phyloP scores from a whole-genome alignment of 768 basidiomycete genomes.

The Tylopilus vinaceipallidus region DNA sequence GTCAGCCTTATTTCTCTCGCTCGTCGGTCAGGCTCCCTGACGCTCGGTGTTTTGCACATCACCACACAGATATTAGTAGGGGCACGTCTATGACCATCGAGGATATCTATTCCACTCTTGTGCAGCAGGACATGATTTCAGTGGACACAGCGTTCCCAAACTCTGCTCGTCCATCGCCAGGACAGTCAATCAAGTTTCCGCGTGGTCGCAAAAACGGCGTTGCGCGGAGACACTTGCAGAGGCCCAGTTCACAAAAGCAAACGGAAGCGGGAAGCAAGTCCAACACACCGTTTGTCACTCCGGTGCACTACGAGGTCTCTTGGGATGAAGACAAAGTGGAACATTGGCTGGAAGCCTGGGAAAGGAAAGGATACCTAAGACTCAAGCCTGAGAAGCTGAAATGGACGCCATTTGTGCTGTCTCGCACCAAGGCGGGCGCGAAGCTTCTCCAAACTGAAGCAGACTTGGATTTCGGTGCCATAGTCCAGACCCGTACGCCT shows the following conservation, averaged over 20 bases:
- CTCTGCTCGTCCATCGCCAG: conserved; percentile 62
- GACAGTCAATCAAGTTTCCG: conserved; percentile 72
- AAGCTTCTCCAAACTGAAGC: conserved; percentile 25
- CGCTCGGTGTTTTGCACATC: conserved; percentile 20
- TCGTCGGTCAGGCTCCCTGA: conserved; percentile 13
- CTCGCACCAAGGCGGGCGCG: conserved; percentile 38
- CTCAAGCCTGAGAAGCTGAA: conserved; percentile 83
- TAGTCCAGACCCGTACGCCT: conserved; percentile 7
- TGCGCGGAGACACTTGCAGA: conserved; percentile 62
- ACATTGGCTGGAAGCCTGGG: conserved; percentile 66
- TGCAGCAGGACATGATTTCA: conserved; percentile 72
- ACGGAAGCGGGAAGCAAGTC: conserved; percentile 32
- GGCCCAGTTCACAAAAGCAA: conserved; percentile 46
- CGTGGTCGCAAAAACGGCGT: conserved; percentile 67
- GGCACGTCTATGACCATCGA: conserved; percentile 90
- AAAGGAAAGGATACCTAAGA: conserved; percentile 72
- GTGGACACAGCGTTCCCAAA: conserved; percentile 47
- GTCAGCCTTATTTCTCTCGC: conserved; percentile 40
- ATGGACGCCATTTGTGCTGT: conserved; percentile 90
- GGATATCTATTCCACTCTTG: conserved; percentile 77
- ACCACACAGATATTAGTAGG: conserved; percentile 66
- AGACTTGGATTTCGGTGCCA: conserved; percentile 13
- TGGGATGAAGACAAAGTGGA: conserved; percentile 71
- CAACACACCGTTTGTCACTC: conserved; percentile 58
- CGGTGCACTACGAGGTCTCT: conserved; percentile 67